Evolutionary conservation across 169 alveolate species (phyloP).

Genomic region (Plasmodium coatneyi): DNA sequence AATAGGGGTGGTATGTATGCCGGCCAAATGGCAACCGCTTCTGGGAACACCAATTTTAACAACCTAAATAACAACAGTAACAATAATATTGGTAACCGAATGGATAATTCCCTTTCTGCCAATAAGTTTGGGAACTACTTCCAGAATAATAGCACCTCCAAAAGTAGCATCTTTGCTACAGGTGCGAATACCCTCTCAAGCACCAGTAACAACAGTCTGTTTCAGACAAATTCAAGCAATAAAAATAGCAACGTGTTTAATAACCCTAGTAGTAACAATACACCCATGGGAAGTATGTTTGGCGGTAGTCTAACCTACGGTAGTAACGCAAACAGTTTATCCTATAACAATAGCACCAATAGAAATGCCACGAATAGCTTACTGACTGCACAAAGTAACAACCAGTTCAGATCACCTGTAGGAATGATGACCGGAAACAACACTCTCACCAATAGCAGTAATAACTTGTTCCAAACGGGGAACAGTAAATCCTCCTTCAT

Average conservation of each 20-base stretch:
- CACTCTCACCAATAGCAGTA: neutral
- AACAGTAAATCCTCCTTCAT: slow-evolving; percentile 26
- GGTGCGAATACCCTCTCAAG: neutral
- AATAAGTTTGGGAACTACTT: neutral
- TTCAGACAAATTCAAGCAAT: neutral
- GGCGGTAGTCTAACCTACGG: neutral
- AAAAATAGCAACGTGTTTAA: slow-evolving; percentile 7
- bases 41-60: slow-evolving; percentile 1
- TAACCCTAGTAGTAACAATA: neutral
- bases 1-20: neutral
- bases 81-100: neutral
- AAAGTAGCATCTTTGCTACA: neutral
- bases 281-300: neutral
- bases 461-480: neutral
- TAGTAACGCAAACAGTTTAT: neutral
- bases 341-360: neutral
- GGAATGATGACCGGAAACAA: neutral
- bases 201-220: neutral
- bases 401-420: neutral
- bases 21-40: neutral
- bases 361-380: neutral
- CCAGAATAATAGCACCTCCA: neutral
- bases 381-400: neutral
- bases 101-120: slow-evolving; percentile 8
- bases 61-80: neutral